phyloP scores from a whole-genome alignment of 192 early-diverging fungal species.

The Dispira simplex region DNA sequence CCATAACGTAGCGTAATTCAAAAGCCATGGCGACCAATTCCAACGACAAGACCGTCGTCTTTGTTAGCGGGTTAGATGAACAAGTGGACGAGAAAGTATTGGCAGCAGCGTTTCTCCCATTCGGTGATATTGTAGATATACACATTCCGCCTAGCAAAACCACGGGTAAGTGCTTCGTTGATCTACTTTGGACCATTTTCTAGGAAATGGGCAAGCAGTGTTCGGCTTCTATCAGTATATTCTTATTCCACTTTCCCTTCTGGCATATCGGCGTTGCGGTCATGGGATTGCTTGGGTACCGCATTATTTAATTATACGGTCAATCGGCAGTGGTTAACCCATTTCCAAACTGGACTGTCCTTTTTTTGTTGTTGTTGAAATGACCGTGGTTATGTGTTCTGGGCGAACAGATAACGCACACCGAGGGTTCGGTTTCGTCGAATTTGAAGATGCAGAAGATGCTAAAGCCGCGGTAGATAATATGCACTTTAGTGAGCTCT shows the following conservation, averaged over 20 bases:
- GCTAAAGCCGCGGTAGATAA: constrained; percentile 84
- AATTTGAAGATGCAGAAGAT: constrained; percentile 76
- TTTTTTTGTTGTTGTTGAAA: constrained; percentile 10
- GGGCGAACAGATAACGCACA: constrained; percentile 39
- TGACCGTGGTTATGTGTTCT: neutral
- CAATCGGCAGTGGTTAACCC: neutral
- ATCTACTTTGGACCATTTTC: neutral
- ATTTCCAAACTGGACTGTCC: neutral
- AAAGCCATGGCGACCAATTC: neutral
- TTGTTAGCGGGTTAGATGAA: constrained; percentile 60
- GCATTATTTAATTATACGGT: neutral
- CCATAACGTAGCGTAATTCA: too few relatives aligned
- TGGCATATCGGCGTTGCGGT: neutral
- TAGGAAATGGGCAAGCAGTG: neutral
- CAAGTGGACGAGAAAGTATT: constrained; percentile 65
- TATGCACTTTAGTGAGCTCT: constrained; percentile 81
- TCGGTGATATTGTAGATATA: constrained; percentile 86
- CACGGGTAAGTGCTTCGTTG: constrained; percentile 34
- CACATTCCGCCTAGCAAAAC: constrained; percentile 71
- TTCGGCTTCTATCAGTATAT: neutral
- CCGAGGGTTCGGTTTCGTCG: constrained; percentile 92
- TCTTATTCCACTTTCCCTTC: neutral
- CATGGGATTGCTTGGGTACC: neutral
- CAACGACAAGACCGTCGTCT: constrained; percentile 19
- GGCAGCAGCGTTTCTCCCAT: constrained; percentile 84